Evolutionary conservation across 495 filamentous ascomycete genomes (phyloP), one percentile per base, ranked within the genome.

Genomic region (Penicillium tannophilum): DNA sequence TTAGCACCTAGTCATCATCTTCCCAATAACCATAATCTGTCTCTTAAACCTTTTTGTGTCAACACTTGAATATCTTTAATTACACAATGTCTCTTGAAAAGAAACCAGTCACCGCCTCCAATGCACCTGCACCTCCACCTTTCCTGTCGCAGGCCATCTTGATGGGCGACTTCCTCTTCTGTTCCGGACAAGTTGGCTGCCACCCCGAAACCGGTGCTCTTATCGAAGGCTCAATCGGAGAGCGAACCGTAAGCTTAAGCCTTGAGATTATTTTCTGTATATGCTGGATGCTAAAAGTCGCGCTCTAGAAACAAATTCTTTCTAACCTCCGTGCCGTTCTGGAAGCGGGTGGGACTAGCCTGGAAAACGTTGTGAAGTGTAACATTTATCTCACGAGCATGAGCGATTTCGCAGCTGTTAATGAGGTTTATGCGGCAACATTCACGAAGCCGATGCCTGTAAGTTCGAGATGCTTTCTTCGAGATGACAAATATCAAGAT

Each of bases 371-470:
- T 9, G 80, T 90, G 51, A 89, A 90, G 65, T 82, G 84, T 64
- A 88, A 84, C 55, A 83, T 90, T 59, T 92, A 88, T 72, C 72
- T 91, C 30, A 81, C 83, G 2, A 83, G 81, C 56, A 90, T 91
- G 87, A 80, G 79, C 43, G 82, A 90, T 67, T 92, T 90, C 54
- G 70, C 72, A 4, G 82, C 83, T 41, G 84, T 91, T 72, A 89
- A 86, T 58, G 76, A 78, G 55, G 79, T 80, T 3, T 88, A 86
- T 58, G 78, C 79, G 45, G 72, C 76, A 48, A 78, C 81, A 52
- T 84, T 86, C 55, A 67, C 65, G 55, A 72, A 79, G 53, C 79
- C 82, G 0, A 86, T 84, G 72, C 84, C 85, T 20, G 43, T 46
- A n/a, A 46, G 43, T 46, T 44, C 5, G 16, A 41, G 14, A 41